Evolutionary conservation across 2,329 filamentous ascomycete genomes (phyloP), one percentile per base, ranked within the genome.

Genomic region (Paraconiothyrium brasiliense): DNA sequence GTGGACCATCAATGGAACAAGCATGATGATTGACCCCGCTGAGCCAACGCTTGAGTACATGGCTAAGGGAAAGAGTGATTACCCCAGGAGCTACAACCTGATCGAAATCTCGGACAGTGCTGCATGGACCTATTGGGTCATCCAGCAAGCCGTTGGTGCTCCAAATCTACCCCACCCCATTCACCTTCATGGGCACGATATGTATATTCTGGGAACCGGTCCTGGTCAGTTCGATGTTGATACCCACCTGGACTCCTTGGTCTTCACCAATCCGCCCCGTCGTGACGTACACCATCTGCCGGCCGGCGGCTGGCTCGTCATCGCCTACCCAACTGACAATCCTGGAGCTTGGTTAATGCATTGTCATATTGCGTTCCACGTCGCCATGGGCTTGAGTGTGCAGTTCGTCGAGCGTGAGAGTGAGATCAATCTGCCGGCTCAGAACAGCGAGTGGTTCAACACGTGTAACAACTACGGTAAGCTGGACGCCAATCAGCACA

Each of bases 301-400:
- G 0, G 66, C 57, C 3, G 57, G 57, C 2, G 78, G 77, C 6
- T 82, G 82, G 70, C 81, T 80, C 11, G 82, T 86, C 24, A 71
- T 87, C 41, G 83, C 84, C 41, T 85, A 85, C 71, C 70, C 75
- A 51, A 82, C 83, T 1, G 77, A 80, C 56, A 86, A 86, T 68
- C 84, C 85, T 2, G 85, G 85, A 22, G 71, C 72, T 14, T 77
- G 75, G 74, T 57, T 76, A 4, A 71, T 71, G 68, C 70, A 72
- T 44, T 72, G 68, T 51, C 70, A 72, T 24, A 74, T 73, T 58
- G 70, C 68, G 8, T 76, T 71, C 63, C 75, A 77, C 41, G 69
- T 74, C 2, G 67, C 66, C 27, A 69, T 68, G 67, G 72, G 72
- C 8, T 57, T 75, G 7, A 68, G 68, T 35, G 51, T 72, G 13